Base-by-base conservation (phyloP, 371 early-diverging fungal genomes). In the Cokeromyces recurvatus region DNA sequence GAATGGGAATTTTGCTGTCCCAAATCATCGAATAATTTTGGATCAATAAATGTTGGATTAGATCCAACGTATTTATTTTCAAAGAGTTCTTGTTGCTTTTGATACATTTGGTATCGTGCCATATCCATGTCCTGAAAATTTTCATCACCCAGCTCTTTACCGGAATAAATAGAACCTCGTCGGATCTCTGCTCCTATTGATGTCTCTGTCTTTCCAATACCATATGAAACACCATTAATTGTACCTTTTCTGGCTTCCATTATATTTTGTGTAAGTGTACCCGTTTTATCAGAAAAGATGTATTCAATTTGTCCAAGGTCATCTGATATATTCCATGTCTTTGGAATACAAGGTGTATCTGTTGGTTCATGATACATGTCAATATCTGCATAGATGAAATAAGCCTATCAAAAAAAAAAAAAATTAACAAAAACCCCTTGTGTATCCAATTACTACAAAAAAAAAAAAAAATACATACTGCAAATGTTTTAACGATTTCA, bases 231-330 rank as follows among this genome's bases (percentile, higher is more conserved):
- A 3, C 94, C 91, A 24, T 83, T 82, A 53, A 95, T 87, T 2
- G 91, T 84, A 62, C 92, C 91, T 54, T 86, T 70, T 12, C 78
- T 75, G 40, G 84, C 79, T 48, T 82, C 81, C 90, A 89, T 89
- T 12, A 86, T 79, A 50, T 89, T 89, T 44, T 87, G 82, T 0
- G 90, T 89, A 41, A 89, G 53, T 4, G 90, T 89, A 12, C 90
- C 90, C 0, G 90, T 87, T 51, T 97, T 97, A 77, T 97, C 97
- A n/a, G 90, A 87, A 49, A 97, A 90, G 12, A 97, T 82, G 68
- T 92, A 95, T 48, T 95, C 91, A 48, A 98, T 89, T 57, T 91
- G 90, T 15, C 98, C 89, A 16, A 86, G 64, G 50, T 89, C 88
- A 47, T 89, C 90, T 7, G 87, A 83, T 31, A 89, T 77, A 43